phyloP scores from a whole-genome alignment of 2,329 filamentous ascomycete genomes.

The Aureobasidium melanogenum region DNA sequence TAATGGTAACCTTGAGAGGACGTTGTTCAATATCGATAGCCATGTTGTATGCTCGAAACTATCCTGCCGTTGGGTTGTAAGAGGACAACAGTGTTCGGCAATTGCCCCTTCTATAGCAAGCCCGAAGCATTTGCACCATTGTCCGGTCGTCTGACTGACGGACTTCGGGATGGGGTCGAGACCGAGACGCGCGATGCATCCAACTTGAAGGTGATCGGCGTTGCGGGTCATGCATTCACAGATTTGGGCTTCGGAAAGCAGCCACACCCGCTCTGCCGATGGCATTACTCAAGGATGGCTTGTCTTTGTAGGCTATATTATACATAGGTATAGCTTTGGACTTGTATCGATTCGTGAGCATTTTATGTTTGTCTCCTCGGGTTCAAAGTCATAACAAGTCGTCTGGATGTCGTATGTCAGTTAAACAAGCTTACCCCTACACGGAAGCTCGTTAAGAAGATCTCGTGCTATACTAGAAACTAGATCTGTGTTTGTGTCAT shows the following conservation, averaged over 20 bases:
- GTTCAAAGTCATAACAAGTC: not conserved
- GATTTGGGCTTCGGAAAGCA: not conserved
- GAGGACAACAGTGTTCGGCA: not conserved
- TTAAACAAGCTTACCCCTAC: too few relatives aligned
- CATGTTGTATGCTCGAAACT: not conserved
- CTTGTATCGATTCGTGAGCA: not conserved
- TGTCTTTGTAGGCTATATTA: not conserved
- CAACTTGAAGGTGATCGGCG: not conserved
- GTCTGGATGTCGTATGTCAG: too few relatives aligned
- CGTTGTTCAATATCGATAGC: not conserved
- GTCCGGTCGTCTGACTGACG: not conserved
- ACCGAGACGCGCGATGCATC: not conserved
- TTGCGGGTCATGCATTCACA: not conserved
- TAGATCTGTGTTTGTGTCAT: not conserved
- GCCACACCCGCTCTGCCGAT: constrained; percentile 1
- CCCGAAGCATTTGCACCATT: too few relatives aligned
- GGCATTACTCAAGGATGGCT: not conserved
- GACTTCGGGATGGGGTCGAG: not conserved
- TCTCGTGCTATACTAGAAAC: not conserved
- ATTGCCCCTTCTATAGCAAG: not conserved
- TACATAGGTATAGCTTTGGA: not conserved
- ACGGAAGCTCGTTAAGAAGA: too few relatives aligned
- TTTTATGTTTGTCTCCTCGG: not conserved
- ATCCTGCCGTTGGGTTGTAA: not conserved
- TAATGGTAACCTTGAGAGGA: constrained; percentile 11